A percentile compares a stretch with the other conserved stretches of the same genome.
These are phyloP conservation scores for Peniophora sp. DNA, from an alignment of 1,284 basidiomycete species.

Conservation along the genomic window DNA sequence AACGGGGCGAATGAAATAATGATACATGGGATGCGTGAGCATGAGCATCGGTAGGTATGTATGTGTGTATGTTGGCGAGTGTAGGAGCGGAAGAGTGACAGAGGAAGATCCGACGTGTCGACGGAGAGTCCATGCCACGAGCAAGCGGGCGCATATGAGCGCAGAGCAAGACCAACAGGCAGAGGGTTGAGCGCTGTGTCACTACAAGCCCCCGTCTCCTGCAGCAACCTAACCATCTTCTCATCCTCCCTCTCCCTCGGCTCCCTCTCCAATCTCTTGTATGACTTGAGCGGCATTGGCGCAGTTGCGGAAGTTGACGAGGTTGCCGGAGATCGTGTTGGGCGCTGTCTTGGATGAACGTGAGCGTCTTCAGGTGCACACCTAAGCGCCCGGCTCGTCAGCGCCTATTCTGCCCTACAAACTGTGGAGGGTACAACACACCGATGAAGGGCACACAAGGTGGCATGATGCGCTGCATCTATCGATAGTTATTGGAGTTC, in stretches of 20 bases:
- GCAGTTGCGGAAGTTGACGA: slow-evolving; percentile 96
- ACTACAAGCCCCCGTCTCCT: slow-evolving; percentile 86
- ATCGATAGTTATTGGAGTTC: slow-evolving; percentile 91
- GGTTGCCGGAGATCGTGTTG: slow-evolving; percentile 69
- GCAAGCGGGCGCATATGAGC: no score
- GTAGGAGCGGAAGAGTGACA: no score
- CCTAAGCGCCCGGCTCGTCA: slow-evolving; percentile 42
- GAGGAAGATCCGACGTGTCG: no score
- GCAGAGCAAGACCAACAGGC: no score
- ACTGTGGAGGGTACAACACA: slow-evolving; percentile 24
- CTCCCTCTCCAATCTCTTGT: slow-evolving; percentile 90
- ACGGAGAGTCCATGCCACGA: no score
- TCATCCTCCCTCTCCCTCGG: slow-evolving; percentile 91
- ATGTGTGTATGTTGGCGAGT: no score
- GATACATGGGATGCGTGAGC: no score
- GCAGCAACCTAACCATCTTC: slow-evolving; percentile 83
- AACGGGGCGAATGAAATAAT: no score
- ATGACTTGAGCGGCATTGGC: slow-evolving; percentile 93
- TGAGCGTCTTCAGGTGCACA: slow-evolving; percentile 91
- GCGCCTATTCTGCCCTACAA: not conserved
- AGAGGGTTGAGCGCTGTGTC: no score
- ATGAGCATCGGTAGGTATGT: no score
- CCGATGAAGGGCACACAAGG: slow-evolving; percentile 98
- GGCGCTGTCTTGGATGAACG: slow-evolving; percentile 96
- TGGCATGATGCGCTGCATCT: slow-evolving; percentile 79